These are phyloP conservation scores for Dissoconium aciculare DNA, from an alignment of 2,329 filamentous ascomycete species.

Conservation along the genomic window DNA sequence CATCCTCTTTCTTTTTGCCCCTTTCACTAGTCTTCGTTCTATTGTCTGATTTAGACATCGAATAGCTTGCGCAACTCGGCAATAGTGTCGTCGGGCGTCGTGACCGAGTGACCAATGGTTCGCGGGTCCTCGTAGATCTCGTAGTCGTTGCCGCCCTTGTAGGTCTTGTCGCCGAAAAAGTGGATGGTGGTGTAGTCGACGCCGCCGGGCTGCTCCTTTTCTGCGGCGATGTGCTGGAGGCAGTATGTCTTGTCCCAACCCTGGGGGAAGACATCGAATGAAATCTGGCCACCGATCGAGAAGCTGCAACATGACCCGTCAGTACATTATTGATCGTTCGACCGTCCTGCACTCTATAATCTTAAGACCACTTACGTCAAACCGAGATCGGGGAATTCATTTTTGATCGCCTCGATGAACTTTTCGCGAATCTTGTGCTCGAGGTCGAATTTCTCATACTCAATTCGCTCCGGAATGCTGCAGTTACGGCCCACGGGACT, in stretches of 20 bases:
- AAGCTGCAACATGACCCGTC: too few relatives aligned
- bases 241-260: slow-evolving; percentile 99
- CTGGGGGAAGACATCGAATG: slow-evolving; percentile 90
- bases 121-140: slow-evolving; percentile 65
- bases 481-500: slow-evolving; percentile 78
- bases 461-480: slow-evolving; percentile 59
- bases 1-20: too few relatives aligned
- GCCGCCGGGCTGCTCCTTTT: slow-evolving; percentile 44
- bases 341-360: too few relatives aligned
- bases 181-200: slow-evolving; percentile 11
- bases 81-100: slow-evolving; percentile 67
- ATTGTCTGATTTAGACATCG: slow-evolving; percentile 20
- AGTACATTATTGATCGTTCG: too few relatives aligned
- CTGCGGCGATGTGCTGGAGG: slow-evolving; percentile 68
- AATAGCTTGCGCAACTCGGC: slow-evolving; percentile 70
- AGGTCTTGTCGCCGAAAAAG: slow-evolving; percentile 85
- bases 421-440: slow-evolving; percentile 58
- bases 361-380: slow-evolving; percentile 62
- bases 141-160: slow-evolving; percentile 20
- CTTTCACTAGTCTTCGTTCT: too few relatives aligned
- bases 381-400: slow-evolving; percentile 68
- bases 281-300: slow-evolving; percentile 93
- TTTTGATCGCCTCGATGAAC: slow-evolving; percentile 61
- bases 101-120: slow-evolving; percentile 74
- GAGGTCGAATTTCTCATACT: slow-evolving; percentile 70